A percentile compares a stretch with the other conserved stretches of the same genome.
Evolutionary conservation across 108 stramenopile genomes (phyloP).

Genomic region (Skeletonema grethae): DNA sequence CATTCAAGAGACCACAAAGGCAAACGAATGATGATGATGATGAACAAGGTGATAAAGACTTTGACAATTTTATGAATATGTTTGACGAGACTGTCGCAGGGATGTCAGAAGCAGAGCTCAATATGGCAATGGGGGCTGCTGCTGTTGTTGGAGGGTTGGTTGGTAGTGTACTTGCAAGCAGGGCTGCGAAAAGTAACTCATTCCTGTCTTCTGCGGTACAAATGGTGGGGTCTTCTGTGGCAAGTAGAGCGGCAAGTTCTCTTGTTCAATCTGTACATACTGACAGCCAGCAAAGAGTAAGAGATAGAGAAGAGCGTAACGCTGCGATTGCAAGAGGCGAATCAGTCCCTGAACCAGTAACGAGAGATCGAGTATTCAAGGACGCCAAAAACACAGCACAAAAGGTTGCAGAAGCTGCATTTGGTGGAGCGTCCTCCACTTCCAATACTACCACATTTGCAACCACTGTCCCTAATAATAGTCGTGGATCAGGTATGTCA

Average conservation of each 20-base stretch:
- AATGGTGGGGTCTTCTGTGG: conserved; percentile 62
- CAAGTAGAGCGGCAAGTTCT: conserved; percentile 54
- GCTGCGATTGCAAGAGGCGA: conserved; percentile 58
- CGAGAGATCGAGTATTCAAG: conserved; percentile 9
- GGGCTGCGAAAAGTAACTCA: conserved; percentile 34
- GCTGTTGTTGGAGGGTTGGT: conserved; percentile 61
- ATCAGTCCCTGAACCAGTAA: conserved; percentile 49
- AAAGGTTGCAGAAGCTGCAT: conserved; percentile 5
- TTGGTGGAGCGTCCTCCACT: neutral
- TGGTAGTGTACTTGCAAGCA: conserved; percentile 54
- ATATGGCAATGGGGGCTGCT: conserved; percentile 61
- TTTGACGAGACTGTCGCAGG: conserved; percentile 71
- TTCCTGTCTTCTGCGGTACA: conserved; percentile 54
- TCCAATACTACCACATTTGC: neutral
- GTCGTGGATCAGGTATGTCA: conserved; percentile 6
- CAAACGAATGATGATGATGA: conserved; percentile 3
- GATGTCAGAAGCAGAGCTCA: conserved; percentile 71
- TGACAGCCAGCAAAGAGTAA: conserved; percentile 57
- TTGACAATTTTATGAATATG: conserved; percentile 58
- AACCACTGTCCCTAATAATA: neutral
- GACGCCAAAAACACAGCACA: neutral
- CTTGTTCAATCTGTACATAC: conserved; percentile 58
- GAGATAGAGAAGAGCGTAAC: conserved; percentile 53
- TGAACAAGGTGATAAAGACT: conserved; percentile 26
- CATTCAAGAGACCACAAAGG: conserved; percentile 1